Base-by-base conservation (phyloP, 2,329 filamentous ascomycete genomes). In the Mycosphaerelloides madeirae region DNA sequence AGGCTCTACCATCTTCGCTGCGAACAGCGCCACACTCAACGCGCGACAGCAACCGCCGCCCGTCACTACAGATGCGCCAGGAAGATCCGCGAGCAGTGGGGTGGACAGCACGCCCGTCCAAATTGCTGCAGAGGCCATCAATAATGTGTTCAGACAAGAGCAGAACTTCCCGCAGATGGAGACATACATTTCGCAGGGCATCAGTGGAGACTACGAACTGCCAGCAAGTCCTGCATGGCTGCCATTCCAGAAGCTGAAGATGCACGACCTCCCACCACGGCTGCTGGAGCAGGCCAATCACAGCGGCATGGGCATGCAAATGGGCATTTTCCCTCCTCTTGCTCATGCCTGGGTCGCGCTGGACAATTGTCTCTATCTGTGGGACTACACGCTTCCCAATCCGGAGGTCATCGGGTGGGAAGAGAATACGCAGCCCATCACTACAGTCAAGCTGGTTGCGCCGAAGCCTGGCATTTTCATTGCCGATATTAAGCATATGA, bases 311-410 rank as follows among this genome's bases (percentile, higher is more conserved):
- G 84, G 85, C 47, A 95, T 90, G n/a, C 80, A 81, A 60, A 95
- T 98, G 85, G 94, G 94, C 8, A 74, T 98, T 28, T 97, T 98
- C 66, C 87, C 93, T 14, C 87, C 94, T 67, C 78, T 98, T 60
- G 90, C 91, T 60, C 89, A 97, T 67, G 93, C 91, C 22, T 98
- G 90, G 86, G 86, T 95, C 43, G 81, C 87, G 18, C 93, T 98
- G 63, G 93, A 98, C 70, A 96, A 95, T 69, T 87, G 87, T 50
- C 75, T 98, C 34, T 98, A 96, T 64, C 76, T 98, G 13, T 98
- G 94, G 94, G 91, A 98, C 68, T 98, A 96, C 66, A 95, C 89
- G 6, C 80, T 88, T 63, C 82, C 87, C n/a, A 87, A 91, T 56
- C 88, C 91, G 4, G 87, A 95, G 63, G 75, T 96, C 32, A 85